Evolutionary conservation across 805 yeast species (phyloP).

Genomic region (Candida fluviatilis): DNA sequence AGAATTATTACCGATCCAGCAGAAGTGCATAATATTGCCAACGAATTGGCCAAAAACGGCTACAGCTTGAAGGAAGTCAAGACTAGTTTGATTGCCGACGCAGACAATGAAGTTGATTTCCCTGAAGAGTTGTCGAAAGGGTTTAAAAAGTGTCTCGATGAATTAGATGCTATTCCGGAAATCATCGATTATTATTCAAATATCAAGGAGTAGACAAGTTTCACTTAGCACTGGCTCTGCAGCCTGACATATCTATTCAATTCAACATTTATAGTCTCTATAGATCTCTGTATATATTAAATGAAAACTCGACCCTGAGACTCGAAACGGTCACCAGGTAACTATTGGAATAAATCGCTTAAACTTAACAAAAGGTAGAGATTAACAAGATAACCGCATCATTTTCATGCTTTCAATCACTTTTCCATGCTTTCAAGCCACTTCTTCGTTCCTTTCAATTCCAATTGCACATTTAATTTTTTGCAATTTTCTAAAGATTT

Average conservation of each 20-base stretch:
- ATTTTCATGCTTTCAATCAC: too few relatives aligned
- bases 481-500: too few relatives aligned
- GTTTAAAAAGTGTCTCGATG: constrained; percentile 53
- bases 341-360: too few relatives aligned
- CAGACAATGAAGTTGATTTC: constrained; percentile 55
- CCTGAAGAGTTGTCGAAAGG: constrained; percentile 48
- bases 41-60: constrained; percentile 45
- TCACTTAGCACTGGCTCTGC: too few relatives aligned
- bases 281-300: neutral
- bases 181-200: constrained; percentile 78
- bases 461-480: too few relatives aligned
- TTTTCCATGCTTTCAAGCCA: too few relatives aligned
- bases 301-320: neutral
- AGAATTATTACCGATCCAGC: constrained; percentile 60
- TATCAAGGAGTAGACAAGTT: constrained; percentile 31
- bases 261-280: neutral
- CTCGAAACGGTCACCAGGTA: neutral
- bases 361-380: too few relatives aligned
- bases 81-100: constrained; percentile 60
- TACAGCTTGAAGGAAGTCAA: constrained; percentile 69
- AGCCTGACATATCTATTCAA: neutral
- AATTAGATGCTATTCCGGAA: constrained; percentile 78
- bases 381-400: too few relatives aligned
- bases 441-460: too few relatives aligned
- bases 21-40: constrained; percentile 59